Percentiles rank a stretch among this genome's conserved stretches.
phyloP scores from a whole-genome alignment of 202 grass and related monocot species.

The Cymbopogon flexuosus region DNA sequence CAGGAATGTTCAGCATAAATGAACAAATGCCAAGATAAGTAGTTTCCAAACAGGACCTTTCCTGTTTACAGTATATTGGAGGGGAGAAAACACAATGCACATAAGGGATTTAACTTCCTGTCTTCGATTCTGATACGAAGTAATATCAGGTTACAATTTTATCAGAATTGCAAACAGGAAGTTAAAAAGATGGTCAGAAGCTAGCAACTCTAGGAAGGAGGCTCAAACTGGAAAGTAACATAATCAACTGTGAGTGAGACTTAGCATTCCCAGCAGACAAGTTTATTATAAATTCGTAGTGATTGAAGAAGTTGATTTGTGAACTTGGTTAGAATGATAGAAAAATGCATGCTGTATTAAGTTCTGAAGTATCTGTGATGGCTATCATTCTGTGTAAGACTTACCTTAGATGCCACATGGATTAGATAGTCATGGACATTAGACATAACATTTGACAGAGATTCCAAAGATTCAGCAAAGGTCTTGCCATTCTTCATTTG shows the following conservation, averaged over 20 bases:
- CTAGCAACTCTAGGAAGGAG: neutral
- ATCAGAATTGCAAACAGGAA: neutral
- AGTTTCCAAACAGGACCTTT: neutral
- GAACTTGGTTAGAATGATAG: neutral
- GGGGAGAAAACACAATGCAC: neutral
- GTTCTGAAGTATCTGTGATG: neutral
- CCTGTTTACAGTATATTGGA: neutral
- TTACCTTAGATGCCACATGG: conserved; percentile 83
- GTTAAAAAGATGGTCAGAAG: neutral
- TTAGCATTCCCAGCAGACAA: neutral
- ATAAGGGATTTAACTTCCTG: neutral
- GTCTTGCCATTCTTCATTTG: conserved; percentile 52
- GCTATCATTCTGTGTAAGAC: neutral
- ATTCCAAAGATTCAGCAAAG: conserved; percentile 41
- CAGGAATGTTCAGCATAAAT: conserved; percentile 21
- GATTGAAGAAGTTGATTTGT: conserved; percentile 14
- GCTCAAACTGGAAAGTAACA: neutral
- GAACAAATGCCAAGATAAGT: conserved; percentile 6
- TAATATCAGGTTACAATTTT: neutral
- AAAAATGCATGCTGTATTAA: neutral
- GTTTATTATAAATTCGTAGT: neutral
- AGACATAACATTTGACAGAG: conserved; percentile 64
- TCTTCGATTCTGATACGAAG: neutral
- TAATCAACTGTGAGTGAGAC: neutral
- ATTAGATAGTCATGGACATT: conserved; percentile 82